Base-by-base conservation (phyloP, 1,284 basidiomycete genomes). In the Puccinia triticina region DNA sequence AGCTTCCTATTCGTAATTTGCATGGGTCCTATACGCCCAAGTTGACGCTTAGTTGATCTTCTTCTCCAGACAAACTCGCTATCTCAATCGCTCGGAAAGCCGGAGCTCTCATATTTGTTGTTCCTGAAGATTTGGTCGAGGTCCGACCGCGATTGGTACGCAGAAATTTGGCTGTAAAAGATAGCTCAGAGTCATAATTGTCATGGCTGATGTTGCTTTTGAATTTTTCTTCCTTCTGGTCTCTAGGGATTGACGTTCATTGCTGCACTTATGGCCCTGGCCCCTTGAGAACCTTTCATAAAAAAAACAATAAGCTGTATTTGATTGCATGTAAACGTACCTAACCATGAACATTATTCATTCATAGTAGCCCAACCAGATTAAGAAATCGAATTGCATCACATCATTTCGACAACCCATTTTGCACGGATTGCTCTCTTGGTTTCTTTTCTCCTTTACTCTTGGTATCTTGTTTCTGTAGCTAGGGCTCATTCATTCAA, bases 81-180 rank as follows among this genome's bases (percentile, higher is more conserved):
- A 99, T 99, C 85, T 96, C 94, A 7, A 98, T 99, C 85, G 96
- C 96, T 32, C 91, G 96, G 86, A 99, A 99, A 91, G 92, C 97
- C 91, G 94, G 95, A 80, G 94, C 95, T 4, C 89, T 98, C 85
- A 98, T 99, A 86, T 98, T 98, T 90, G 89, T 99, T 83, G 97
- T 99, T 0, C 95, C 96, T 0, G 97, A 99, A 88, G 96, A 89
- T 82, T 87, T 89, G 77, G 87, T 88, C 16, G 87, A 87, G 83
- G 61, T 81, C 69, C 29, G 73, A 37, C 76, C 79, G 21, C 79
- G 79, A 46, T 61, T 82, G 59, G 79, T 82, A 55, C 14, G 79
- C 34, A 18, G 2, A 34, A 5, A 26, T 14, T 32, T 29, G 10
- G 1, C 40, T 53, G 10, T 34, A 10, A 29, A n/a, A 23, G 1